These are phyloP conservation scores for Periconia macrospinosa DNA, from an alignment of 2,329 filamentous ascomycete species.

Conservation along the genomic window DNA sequence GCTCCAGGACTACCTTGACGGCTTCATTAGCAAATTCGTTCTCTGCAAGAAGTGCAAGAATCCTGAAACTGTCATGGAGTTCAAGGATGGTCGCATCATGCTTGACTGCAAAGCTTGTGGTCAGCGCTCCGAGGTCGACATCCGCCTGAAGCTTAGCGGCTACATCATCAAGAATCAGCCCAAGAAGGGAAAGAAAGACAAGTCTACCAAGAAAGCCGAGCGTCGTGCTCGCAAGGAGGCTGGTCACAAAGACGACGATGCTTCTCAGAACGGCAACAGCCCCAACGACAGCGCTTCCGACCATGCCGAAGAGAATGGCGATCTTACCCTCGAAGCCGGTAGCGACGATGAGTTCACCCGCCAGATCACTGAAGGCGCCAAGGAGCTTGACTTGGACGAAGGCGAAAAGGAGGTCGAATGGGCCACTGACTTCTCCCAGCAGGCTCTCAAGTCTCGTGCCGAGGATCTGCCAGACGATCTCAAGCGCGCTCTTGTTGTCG, in stretches of 20 bases:
- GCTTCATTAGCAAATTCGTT: conserved; percentile 98
- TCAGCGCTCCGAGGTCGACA: conserved; percentile 86
- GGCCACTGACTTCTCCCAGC: conserved; percentile 95
- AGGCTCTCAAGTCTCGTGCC: conserved; percentile 91
- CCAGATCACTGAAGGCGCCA: conserved; percentile 67
- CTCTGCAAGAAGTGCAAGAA: conserved; percentile 99
- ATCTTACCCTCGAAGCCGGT: conserved; percentile 67
- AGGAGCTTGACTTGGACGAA: conserved; percentile 68
- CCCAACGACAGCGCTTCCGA: conserved; percentile 69
- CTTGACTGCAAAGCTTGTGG: conserved; percentile 99
- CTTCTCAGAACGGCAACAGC: conserved; percentile 58
- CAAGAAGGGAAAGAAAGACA: conserved; percentile 95
- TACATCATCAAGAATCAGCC: conserved; percentile 97
- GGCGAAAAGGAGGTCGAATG: conserved; percentile 85
- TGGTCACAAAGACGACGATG: conserved; percentile 58
- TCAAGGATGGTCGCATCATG: conserved; percentile 89
- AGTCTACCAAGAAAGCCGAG: conserved; percentile 84
- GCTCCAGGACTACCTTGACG: conserved; percentile 96
- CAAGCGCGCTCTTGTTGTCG: conserved; percentile 86
- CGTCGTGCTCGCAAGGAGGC: conserved; percentile 83
- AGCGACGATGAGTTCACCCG: conserved; percentile 93
- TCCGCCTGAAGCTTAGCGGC: conserved; percentile 91
- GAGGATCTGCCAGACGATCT: conserved; percentile 92
- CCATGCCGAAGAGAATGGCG: conserved; percentile 66
- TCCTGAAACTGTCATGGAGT: conserved; percentile 92